phyloP scores from a whole-genome alignment of 2,329 filamentous ascomycete genomes.

The Canariomyces notabilis region DNA sequence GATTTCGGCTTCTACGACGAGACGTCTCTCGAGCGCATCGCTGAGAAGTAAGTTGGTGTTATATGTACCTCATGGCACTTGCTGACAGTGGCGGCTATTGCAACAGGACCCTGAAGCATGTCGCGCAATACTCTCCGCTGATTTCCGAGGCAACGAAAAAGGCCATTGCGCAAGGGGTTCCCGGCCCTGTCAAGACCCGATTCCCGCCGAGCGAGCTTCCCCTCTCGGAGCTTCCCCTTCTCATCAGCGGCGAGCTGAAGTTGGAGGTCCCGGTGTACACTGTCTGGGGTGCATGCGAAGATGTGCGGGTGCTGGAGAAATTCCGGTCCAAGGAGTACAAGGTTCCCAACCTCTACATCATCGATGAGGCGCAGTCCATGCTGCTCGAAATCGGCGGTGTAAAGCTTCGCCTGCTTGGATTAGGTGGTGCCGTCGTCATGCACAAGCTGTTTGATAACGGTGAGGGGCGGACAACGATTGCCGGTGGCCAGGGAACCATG shows the following conservation, averaged over 20 bases:
- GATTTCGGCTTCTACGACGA: slow-evolving; percentile 99
- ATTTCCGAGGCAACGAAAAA: slow-evolving; percentile 74
- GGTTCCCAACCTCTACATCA: slow-evolving; percentile 94
- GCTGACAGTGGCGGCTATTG: slow-evolving; percentile 19
- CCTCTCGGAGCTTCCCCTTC: slow-evolving; percentile 85
- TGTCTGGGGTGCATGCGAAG: slow-evolving; percentile 97
- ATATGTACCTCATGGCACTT: not conserved
- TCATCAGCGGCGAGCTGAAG: slow-evolving; percentile 82
- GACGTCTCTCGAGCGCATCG: slow-evolving; percentile 90
- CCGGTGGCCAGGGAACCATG: slow-evolving; percentile 97
- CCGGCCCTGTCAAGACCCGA: slow-evolving; percentile 78
- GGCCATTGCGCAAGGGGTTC: slow-evolving; percentile 58
- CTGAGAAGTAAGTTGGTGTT: slow-evolving; percentile 73
- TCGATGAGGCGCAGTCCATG: slow-evolving; percentile 95
- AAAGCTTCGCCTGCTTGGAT: slow-evolving; percentile 86
- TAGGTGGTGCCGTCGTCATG: slow-evolving; percentile 97
- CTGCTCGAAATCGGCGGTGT: slow-evolving; percentile 91
- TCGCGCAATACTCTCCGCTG: slow-evolving; percentile 95
- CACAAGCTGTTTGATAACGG: slow-evolving; percentile 99
- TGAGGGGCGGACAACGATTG: slow-evolving; percentile 95
- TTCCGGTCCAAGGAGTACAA: slow-evolving; percentile 98
- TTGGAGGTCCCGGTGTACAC: slow-evolving; percentile 97
- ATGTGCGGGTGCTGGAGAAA: slow-evolving; percentile 95
- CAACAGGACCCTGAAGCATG: slow-evolving; percentile 86
- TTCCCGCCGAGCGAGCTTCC: slow-evolving; percentile 78